A percentile compares a stretch with the other conserved stretches of the same genome.
phyloP scores from a whole-genome alignment of 164 flowering plant species.

The Tetracentron sinense region DNA sequence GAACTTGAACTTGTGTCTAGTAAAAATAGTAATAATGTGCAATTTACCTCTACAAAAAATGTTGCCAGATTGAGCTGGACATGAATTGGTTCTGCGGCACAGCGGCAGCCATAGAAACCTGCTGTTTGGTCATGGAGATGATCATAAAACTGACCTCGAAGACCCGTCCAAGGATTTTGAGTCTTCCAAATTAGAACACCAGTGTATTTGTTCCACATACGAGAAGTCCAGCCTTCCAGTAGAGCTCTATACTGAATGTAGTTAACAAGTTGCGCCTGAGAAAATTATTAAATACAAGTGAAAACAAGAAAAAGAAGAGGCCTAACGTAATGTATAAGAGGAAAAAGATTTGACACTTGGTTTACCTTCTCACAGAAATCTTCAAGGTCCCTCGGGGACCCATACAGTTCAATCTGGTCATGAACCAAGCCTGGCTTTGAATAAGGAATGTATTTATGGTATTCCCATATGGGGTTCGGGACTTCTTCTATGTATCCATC shows the following conservation, averaged over 20 bases:
- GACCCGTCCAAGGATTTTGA: conserved; percentile 99
- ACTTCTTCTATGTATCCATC: conserved; percentile 71
- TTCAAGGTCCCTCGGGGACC: conserved; percentile 74
- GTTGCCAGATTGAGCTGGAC: conserved; percentile 89
- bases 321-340: neutral
- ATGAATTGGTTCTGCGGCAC: conserved; percentile 94
- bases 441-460: conserved; percentile 92
- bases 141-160: conserved; percentile 95
- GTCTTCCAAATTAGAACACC: conserved; percentile 96
- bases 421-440: conserved; percentile 76
- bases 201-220: conserved; percentile 95
- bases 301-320: neutral
- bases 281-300: conserved; percentile 5
- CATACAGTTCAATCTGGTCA: conserved; percentile 77
- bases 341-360: neutral
- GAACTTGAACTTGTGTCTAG: neutral
- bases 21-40: neutral
- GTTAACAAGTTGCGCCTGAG: conserved; percentile 93
- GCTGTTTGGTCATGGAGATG: conserved; percentile 96
- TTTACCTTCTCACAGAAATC: conserved; percentile 93
- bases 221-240: conserved; percentile 92
- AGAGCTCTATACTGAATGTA: conserved; percentile 92
- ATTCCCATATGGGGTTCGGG: conserved; percentile 87
- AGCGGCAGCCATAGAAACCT: conserved; percentile 93
- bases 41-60: conserved; percentile 70